These are phyloP conservation scores for Bondarzewia mesenterica DNA, from an alignment of 1,284 basidiomycete genomes.

Conservation along the genomic window DNA sequence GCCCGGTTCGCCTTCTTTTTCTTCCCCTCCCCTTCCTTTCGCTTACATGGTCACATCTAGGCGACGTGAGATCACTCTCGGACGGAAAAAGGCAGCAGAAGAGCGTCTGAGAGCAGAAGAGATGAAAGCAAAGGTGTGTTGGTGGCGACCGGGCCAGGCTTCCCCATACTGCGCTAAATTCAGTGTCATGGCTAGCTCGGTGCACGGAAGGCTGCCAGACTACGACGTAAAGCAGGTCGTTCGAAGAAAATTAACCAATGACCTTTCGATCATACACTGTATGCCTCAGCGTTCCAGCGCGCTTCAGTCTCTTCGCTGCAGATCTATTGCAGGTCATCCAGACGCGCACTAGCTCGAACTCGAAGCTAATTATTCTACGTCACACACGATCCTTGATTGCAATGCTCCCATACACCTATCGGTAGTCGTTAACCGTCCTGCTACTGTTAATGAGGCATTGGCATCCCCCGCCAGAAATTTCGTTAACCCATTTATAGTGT, in stretches of 20 bases:
- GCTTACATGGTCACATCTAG: conserved; percentile 26
- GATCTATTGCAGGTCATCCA: no score
- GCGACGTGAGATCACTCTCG: conserved; percentile 55
- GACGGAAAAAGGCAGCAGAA: conserved; percentile 63
- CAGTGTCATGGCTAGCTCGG: conserved; percentile 50
- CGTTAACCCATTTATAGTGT: no score
- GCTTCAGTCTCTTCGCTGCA: background rate
- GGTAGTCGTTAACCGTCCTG: no score
- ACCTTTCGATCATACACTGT: conserved; percentile 14
- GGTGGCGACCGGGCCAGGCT: no score
- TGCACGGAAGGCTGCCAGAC: conserved; percentile 62
- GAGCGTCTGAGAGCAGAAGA: conserved; percentile 65
- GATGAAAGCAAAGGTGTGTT: conserved; percentile 57
- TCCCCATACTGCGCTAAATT: conserved; percentile 3
- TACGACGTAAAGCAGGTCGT: conserved; percentile 61
- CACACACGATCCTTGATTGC: no score
- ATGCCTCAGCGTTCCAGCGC: no score
- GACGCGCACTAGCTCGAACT: no score
- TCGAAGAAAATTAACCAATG: conserved; percentile 72
- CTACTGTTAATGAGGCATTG: no score
- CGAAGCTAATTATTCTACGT: no score
- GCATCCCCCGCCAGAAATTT: no score
- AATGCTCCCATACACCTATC: no score
- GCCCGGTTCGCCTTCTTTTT: conserved; percentile 36
- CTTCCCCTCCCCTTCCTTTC: conserved; percentile 3